Evolutionary conservation across 1,284 basidiomycete genomes (phyloP).

Genomic region (Athelia psychrophila): DNA sequence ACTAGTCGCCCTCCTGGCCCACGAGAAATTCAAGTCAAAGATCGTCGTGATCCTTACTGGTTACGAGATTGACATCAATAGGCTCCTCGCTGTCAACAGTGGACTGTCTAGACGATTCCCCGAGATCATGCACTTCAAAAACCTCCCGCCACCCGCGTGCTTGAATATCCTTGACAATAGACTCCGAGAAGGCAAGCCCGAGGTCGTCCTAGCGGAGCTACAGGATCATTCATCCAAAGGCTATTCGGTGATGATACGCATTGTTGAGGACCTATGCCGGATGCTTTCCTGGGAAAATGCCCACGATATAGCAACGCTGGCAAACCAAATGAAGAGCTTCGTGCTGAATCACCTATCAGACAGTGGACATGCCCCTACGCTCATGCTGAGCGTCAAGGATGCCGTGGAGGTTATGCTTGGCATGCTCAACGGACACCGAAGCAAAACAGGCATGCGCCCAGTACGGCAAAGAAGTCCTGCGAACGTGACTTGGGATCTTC

Average conservation of each 20-base stretch:
- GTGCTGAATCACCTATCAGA: conserved; percentile 11
- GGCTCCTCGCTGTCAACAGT: conserved; percentile 14
- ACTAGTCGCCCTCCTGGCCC: conserved; percentile 16
- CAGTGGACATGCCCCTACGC: not conserved
- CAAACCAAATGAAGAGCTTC: conserved; percentile 21
- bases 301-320: conserved; percentile 25
- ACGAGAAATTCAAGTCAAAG: conserved; percentile 12
- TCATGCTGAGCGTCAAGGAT: conserved; percentile 6
- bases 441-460: not conserved
- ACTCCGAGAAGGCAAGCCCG: conserved; percentile 7
- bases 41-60: conserved; percentile 21
- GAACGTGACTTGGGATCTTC: too few relatives aligned
- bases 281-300: conserved; percentile 33
- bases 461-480: not conserved
- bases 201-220: conserved; percentile 10
- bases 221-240: conserved; percentile 8
- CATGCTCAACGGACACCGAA: conserved; percentile 18
- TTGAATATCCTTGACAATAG: conserved; percentile 10
- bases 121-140: conserved; percentile 14
- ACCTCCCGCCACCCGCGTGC: conserved; percentile 12
- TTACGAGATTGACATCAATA: conserved; percentile 20
- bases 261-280: conserved; percentile 17
- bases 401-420: conserved; percentile 16
- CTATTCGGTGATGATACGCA: conserved; percentile 13
- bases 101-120: conserved; percentile 20